Evolutionary conservation across 441 rosid genomes (phyloP).

Genomic region (Francoa sonchifolia): DNA sequence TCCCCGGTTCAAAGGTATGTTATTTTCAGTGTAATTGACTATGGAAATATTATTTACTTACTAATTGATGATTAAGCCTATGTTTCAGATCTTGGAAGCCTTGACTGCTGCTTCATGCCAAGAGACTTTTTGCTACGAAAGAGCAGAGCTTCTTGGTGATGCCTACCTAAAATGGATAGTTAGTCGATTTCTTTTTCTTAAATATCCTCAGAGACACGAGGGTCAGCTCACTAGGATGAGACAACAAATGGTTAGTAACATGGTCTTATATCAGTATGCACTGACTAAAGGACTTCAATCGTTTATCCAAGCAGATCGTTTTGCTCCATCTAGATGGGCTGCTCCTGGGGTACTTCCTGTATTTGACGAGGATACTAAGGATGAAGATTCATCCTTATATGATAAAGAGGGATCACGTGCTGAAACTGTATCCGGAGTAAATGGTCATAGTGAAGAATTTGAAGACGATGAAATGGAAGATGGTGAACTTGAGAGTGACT

Average conservation of each 20-base stretch:
- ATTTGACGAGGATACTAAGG: conserved; percentile 87
- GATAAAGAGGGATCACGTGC: conserved; percentile 39
- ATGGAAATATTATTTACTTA: no score
- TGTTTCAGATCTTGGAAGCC: conserved; percentile 81
- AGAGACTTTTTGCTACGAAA: conserved; percentile 97
- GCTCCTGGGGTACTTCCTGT: conserved; percentile 99
- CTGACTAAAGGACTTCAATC: conserved; percentile 82
- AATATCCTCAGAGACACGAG: conserved; percentile 96
- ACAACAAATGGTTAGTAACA: conserved; percentile 97
- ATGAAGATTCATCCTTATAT: conserved; percentile 66
- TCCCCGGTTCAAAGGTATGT: conserved; percentile 76
- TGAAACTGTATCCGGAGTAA: conserved; percentile 20
- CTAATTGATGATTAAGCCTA: conserved; percentile 9
- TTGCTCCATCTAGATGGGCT: conserved; percentile 99
- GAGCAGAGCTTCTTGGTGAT: conserved; percentile 99
- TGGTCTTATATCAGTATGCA: conserved; percentile 83
- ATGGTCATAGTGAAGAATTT: conserved; percentile 19
- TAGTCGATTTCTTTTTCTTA: conserved; percentile 86
- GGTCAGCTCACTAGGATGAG: conserved; percentile 99
- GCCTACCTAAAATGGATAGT: conserved; percentile 99
- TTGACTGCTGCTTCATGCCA: conserved; percentile 99
- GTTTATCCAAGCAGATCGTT: conserved; percentile 94
- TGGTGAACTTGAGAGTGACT: conserved; percentile 89
- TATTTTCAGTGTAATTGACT: no score
- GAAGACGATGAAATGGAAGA: conserved; percentile 85